Evolutionary conservation across 139 green algal genomes (phyloP), one percentile per base, ranked within the genome.

Genomic region (Spirogloea muscicola): DNA sequence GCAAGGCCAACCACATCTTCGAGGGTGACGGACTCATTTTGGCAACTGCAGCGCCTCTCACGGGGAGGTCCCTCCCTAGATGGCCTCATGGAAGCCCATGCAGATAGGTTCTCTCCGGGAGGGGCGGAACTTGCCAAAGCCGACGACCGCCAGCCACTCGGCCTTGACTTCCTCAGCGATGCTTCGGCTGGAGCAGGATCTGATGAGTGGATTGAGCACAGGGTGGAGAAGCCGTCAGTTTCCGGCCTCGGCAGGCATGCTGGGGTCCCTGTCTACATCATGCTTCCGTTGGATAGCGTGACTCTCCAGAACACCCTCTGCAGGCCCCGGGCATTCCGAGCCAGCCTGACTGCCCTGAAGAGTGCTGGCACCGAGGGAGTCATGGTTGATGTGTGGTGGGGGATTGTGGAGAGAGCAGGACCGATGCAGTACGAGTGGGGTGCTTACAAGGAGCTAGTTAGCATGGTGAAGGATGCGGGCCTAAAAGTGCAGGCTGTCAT

Each of bases 201-300:
- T n/a, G n/a, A n/a, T n/a, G n/a, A n/a, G 49, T 60, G 49, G 49
- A 60, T 29, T 27, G 49, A 60, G 49, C 49, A 60, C 49, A 60
- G 49, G 27, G 49, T 60, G n/a, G n/a, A n/a, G n/a, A n/a, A n/a
- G n/a, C n/a, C n/a, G n/a, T 60, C 49, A 27, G 31, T 37, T 27
- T 60, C 34, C 59, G 59, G 64, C 58, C 34, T 21, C 33, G 67
- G 60, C n/a, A 39, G 33, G 70, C 21, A 49, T 59, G 61, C 59
- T 4, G 70, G 70, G 29, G 82, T 87, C 40, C 94, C 94, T 3
- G 91, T 98, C 1, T 98, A 93, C 74, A 94, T 99, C 0, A 99
- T 99, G 94, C 91, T 99, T 42, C 94, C 94, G 6, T 84, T 99
- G 44, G 94, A 99, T 80, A 96, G 92, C 6, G 90, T 99, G 1